Conservation (phyloP, 1,139 yeast species). For the Kurtzmaniella quercitrusa region DNA sequence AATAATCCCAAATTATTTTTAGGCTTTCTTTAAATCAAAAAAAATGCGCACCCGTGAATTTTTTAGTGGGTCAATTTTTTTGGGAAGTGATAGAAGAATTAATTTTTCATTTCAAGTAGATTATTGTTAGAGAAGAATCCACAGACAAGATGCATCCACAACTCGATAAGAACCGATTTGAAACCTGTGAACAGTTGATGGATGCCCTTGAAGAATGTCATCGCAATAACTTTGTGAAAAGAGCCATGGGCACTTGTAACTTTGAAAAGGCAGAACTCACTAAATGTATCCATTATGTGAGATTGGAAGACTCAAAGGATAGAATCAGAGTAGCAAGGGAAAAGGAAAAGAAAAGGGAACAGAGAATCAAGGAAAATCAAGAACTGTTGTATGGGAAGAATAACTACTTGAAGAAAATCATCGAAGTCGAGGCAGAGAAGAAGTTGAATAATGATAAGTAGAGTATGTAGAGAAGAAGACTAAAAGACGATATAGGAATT, state of each 20-base stretch:
- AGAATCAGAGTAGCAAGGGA: conserved; percentile 56
- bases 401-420: conserved; percentile 61
- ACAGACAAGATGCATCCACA: conserved; percentile 40
- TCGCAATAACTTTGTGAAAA: conserved; percentile 60
- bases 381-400: conserved; percentile 83
- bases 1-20: too few species aligned
- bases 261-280: conserved; percentile 76
- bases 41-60: too few species aligned
- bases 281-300: conserved; percentile 74
- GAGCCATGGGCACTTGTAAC: conserved; percentile 84
- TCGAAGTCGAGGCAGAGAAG: conserved; percentile 36
- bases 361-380: conserved; percentile 55
- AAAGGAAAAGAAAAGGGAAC: conserved; percentile 51
- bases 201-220: conserved; percentile 91
- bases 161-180: conserved; percentile 41
- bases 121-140: too few species aligned
- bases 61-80: too few species aligned
- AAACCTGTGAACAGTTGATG: conserved; percentile 73
- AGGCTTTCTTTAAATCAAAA: too few species aligned
- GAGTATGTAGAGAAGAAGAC: background rate
- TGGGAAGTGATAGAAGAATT: too few species aligned
- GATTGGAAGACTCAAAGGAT: conserved; percentile 63
- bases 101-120: too few species aligned
- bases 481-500: background rate
- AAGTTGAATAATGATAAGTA: conserved; percentile 2